A percentile compares a stretch with the other conserved stretches of the same genome.
phyloP scores from a whole-genome alignment of 2,329 filamentous ascomycete genomes.

The Aspergillus bombycis region DNA sequence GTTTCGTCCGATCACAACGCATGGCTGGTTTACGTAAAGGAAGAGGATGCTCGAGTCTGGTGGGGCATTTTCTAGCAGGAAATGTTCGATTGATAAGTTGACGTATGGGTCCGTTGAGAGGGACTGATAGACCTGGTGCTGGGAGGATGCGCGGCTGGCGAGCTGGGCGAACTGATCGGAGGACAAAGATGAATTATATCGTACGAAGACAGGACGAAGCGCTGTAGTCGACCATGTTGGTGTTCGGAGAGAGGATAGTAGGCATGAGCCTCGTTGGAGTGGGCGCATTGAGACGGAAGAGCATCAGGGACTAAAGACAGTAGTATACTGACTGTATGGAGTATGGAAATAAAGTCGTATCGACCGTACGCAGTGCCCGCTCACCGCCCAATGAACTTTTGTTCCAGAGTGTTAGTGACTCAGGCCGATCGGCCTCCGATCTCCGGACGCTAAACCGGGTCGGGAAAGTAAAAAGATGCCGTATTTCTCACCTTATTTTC shows the following conservation, averaged over 20 bases:
- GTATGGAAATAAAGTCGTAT: background rate
- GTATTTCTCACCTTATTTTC: slow-evolving; percentile 4
- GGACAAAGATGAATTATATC: slow-evolving; percentile 36
- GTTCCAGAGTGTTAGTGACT: background rate
- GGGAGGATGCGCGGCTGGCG: slow-evolving; percentile 36
- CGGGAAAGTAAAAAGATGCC: slow-evolving; percentile 7
- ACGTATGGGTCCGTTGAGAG: slow-evolving; percentile 73
- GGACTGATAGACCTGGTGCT: slow-evolving; percentile 71
- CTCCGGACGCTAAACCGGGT: slow-evolving; percentile 22
- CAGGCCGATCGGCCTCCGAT: slow-evolving; percentile 17
- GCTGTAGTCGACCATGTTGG: slow-evolving; percentile 11
- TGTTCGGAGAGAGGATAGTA: slow-evolving; percentile 17
- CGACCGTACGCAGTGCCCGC: background rate
- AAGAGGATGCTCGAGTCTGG: slow-evolving; percentile 77
- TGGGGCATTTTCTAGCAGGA: slow-evolving; percentile 75
- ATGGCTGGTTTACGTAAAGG: slow-evolving; percentile 84
- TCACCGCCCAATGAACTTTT: background rate
- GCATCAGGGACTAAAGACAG: too few species aligned
- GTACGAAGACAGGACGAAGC: slow-evolving; percentile 7
- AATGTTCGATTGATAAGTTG: slow-evolving; percentile 93
- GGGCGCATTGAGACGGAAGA: slow-evolving; percentile 29
- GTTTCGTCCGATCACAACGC: slow-evolving; percentile 90
- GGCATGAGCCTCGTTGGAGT: slow-evolving; percentile 24
- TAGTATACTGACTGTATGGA: too few species aligned
- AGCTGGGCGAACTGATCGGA: slow-evolving; percentile 38